These are phyloP conservation scores for Sporothrix euskadiensis DNA, from an alignment of 2,329 filamentous ascomycete species.

Conservation along the genomic window DNA sequence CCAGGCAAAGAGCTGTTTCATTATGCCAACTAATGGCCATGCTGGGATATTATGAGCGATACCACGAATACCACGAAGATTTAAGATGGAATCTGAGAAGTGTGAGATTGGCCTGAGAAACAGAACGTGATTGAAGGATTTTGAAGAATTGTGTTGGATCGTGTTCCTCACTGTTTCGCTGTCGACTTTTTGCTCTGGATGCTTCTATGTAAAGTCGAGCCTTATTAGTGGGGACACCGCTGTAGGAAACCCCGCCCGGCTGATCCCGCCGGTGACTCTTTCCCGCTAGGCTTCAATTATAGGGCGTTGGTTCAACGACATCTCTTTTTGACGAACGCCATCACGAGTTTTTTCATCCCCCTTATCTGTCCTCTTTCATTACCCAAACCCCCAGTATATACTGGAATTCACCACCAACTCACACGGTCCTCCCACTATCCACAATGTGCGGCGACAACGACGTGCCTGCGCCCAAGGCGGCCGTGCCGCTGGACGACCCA, in stretches of 20 bases:
- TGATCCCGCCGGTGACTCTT: constrained; percentile 15
- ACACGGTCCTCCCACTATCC: not conserved
- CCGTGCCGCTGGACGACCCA: constrained; percentile 22
- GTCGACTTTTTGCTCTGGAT: not conserved
- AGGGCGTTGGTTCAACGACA: not conserved
- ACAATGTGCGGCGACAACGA: constrained; percentile 20
- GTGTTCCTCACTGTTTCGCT: not conserved
- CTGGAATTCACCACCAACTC: not conserved
- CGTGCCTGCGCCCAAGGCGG: not conserved
- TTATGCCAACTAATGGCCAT: not conserved
- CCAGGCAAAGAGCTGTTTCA: not conserved
- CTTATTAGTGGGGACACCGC: not conserved
- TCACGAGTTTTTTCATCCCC: not conserved
- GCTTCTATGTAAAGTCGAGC: not conserved
- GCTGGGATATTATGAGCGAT: constrained; percentile 18
- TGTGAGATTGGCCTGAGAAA: not conserved
- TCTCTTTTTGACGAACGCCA: not conserved
- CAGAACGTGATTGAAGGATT: not conserved
- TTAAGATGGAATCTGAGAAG: not conserved
- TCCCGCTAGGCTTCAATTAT: not conserved
- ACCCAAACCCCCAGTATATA: not conserved
- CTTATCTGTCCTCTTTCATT: not conserved
- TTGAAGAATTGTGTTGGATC: not conserved
- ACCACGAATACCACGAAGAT: constrained; percentile 14
- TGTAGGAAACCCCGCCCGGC: constrained; percentile 15